Conservation (phyloP, 805 yeast species). For the Wickerhamiella siamensis region DNA sequence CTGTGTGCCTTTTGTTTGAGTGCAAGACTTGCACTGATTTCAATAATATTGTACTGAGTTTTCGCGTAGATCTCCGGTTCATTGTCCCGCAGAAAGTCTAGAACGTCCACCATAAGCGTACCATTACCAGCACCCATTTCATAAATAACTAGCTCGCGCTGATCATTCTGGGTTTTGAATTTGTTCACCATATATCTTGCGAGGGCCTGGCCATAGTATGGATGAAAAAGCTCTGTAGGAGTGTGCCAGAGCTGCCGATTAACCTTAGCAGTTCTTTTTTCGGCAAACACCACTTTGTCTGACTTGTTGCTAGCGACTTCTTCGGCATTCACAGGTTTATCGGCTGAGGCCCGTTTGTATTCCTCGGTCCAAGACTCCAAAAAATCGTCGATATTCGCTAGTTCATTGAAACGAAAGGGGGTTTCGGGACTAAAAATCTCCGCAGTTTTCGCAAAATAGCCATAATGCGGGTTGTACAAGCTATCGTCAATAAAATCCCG, state of each 20-base stretch:
- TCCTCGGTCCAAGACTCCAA: slow-evolving; percentile 52
- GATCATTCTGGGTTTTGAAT: slow-evolving; percentile 38
- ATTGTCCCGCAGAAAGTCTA: slow-evolving; percentile 44
- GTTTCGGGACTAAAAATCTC: slow-evolving; percentile 55
- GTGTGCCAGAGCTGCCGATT: slow-evolving; percentile 68
- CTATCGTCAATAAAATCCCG: slow-evolving; percentile 78
- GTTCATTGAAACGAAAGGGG: slow-evolving; percentile 47
- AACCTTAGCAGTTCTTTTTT: slow-evolving; percentile 5
- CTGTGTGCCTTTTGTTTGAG: slow-evolving; percentile 24
- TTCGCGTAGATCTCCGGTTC: slow-evolving; percentile 63
- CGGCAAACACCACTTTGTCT: neutral
- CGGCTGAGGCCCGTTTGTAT: slow-evolving; percentile 25
- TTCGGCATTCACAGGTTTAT: neutral
- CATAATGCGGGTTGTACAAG: slow-evolving; percentile 65
- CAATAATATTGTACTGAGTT: slow-evolving; percentile 58
- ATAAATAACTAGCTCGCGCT: slow-evolving; percentile 58
- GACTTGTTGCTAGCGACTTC: neutral
- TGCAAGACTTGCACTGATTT: slow-evolving; percentile 51
- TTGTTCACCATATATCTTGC: slow-evolving; percentile 66
- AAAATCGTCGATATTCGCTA: slow-evolving; percentile 54
- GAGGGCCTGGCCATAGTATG: slow-evolving; percentile 72
- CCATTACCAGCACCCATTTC: slow-evolving; percentile 91
- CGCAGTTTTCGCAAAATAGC: slow-evolving; percentile 67
- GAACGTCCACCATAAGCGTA: slow-evolving; percentile 61
- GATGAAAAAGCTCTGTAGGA: slow-evolving; percentile 71